A percentile compares a stretch with the other conserved stretches of the same genome.
phyloP scores from a whole-genome alignment of 2,329 filamentous ascomycete species.

The Diaporthe sp. region DNA sequence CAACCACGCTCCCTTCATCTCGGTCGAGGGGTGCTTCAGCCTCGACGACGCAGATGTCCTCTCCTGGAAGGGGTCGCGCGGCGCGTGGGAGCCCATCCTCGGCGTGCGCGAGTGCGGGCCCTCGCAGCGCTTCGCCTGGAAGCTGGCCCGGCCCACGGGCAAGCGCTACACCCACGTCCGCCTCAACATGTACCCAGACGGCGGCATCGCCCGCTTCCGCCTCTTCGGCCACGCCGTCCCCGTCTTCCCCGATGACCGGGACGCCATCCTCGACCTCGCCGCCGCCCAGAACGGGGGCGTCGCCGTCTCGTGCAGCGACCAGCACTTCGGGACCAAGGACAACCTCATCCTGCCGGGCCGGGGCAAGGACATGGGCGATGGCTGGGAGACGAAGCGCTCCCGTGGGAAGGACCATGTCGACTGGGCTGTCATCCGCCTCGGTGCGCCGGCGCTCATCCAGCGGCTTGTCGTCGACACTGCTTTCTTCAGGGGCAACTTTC shows the following conservation, averaged over 20 bases:
- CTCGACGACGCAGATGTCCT: conserved; percentile 70
- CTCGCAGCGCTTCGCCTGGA: conserved; percentile 81
- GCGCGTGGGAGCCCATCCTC: conserved; percentile 81
- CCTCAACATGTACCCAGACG: conserved; percentile 88
- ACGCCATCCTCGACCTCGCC: conserved; percentile 80
- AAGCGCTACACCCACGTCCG: conserved; percentile 85
- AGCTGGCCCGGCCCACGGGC: conserved; percentile 67
- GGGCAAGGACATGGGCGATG: conserved; percentile 88
- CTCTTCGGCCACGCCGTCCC: conserved; percentile 83
- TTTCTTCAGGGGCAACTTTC: conserved; percentile 88
- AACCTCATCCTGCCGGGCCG: conserved; percentile 85
- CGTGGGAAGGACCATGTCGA: conserved; percentile 80
- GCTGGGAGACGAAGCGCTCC: conserved; percentile 87
- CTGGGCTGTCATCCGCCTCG: conserved; percentile 84
- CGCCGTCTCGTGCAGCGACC: conserved; percentile 82
- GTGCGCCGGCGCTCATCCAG: conserved; percentile 74
- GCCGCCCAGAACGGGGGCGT: conserved; percentile 85
- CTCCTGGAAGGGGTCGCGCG: conserved; percentile 70
- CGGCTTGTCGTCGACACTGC: conserved; percentile 83
- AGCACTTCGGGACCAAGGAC: conserved; percentile 87
- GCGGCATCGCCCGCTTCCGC: conserved; percentile 85
- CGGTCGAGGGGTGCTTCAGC: conserved; percentile 81
- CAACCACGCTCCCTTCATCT: conserved; percentile 85
- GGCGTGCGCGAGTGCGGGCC: conserved; percentile 80
- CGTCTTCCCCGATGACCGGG: conserved; percentile 77